Evolutionary conservation across 345 rosid species (phyloP).

Genomic region (Euphorbia pulcherrima): DNA sequence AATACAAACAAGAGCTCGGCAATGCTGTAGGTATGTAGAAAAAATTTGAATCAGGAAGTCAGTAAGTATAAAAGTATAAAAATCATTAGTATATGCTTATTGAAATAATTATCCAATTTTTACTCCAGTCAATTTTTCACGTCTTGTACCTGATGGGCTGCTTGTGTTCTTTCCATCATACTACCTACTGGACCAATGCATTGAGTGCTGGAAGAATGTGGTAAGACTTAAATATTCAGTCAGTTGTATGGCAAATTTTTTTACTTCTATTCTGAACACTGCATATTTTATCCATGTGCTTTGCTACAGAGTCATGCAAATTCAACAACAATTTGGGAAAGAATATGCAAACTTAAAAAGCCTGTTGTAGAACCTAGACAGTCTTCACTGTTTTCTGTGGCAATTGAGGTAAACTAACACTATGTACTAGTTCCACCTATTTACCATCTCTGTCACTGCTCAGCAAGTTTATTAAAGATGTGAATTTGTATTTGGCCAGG

Average conservation of each 20-base stretch:
- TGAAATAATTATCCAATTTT: slow-evolving; percentile 9
- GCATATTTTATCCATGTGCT: slow-evolving; percentile 17
- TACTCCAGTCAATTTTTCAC: slow-evolving; percentile 76
- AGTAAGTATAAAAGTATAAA: too few species aligned
- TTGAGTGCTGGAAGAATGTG: slow-evolving; percentile 76
- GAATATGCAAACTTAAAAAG: slow-evolving; percentile 85
- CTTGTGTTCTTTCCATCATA: slow-evolving; percentile 94
- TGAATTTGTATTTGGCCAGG: slow-evolving; percentile 36
- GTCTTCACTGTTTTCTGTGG: slow-evolving; percentile 61
- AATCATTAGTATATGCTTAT: background rate
- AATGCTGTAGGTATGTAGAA: slow-evolving; percentile 79
- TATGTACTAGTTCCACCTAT: slow-evolving; percentile 12
- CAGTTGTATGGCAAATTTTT: slow-evolving; percentile 15
- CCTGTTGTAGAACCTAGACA: slow-evolving; percentile 96
- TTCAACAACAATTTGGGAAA: slow-evolving; percentile 84
- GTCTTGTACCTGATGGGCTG: slow-evolving; percentile 91
- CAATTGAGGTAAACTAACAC: slow-evolving; percentile 59
- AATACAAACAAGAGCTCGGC: slow-evolving; percentile 94
- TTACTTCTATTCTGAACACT: slow-evolving; percentile 13
- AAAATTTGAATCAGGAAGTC: background rate
- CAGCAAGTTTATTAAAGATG: background rate
- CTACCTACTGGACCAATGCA: slow-evolving; percentile 82
- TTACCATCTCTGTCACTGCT: background rate
- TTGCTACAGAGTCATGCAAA: slow-evolving; percentile 49
- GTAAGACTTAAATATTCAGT: slow-evolving; percentile 41